Conservation (phyloP, 495 filamentous ascomycete species). For the Xylaria acuta region DNA sequence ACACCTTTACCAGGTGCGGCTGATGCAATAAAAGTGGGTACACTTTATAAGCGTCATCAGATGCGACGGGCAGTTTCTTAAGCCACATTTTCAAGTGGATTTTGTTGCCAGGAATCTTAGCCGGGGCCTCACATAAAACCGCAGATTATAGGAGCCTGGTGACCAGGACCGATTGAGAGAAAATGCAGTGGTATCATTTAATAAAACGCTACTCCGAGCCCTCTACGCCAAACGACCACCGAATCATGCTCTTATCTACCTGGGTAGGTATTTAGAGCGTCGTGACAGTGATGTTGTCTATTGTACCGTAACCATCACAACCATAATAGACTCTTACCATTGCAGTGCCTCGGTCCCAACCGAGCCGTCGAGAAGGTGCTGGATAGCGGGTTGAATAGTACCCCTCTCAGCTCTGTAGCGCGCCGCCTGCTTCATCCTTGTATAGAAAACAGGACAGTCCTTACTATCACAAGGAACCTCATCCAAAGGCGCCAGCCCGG, state of each 20-base stretch:
- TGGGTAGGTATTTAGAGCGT: too few species aligned
- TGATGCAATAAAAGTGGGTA: background rate
- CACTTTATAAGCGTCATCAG: background rate
- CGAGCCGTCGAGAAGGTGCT: slow-evolving; percentile 56
- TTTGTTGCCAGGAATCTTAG: background rate
- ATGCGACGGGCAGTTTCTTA: background rate
- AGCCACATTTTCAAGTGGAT: background rate
- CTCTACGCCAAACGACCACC: background rate
- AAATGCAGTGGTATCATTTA: slow-evolving; percentile 7
- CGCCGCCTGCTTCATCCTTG: slow-evolving; percentile 72
- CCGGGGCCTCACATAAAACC: background rate
- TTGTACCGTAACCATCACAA: slow-evolving; percentile 2
- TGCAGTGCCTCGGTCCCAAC: slow-evolving; percentile 40
- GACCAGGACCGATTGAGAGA: background rate
- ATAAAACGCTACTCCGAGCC: background rate
- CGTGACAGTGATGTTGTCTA: background rate
- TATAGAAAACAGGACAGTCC: slow-evolving; percentile 95
- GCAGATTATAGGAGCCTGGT: background rate
- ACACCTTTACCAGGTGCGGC: background rate
- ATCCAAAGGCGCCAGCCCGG: slow-evolving; percentile 72
- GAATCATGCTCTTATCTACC: background rate
- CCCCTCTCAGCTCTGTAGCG: slow-evolving; percentile 63
- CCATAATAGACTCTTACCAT: slow-evolving; percentile 40
- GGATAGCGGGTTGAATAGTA: slow-evolving; percentile 62
- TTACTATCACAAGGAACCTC: slow-evolving; percentile 84